These are phyloP conservation scores for Juglanconis oblonga DNA, from an alignment of 2,329 filamentous ascomycete species.

Conservation along the genomic window DNA sequence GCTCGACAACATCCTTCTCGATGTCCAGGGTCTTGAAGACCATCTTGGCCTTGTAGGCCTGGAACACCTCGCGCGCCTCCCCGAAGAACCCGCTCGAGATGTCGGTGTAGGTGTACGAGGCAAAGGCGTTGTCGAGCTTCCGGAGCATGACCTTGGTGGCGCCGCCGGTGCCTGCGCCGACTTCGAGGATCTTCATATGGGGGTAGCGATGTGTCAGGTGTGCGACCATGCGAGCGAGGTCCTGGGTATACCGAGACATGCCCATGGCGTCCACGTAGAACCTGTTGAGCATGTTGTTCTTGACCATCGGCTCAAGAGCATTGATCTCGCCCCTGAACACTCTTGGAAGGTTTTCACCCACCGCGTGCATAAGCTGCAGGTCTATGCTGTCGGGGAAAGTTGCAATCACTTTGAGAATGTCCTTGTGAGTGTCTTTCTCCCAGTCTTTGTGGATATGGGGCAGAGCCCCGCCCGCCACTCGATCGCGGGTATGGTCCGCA, in stretches of 20 bases:
- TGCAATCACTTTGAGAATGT: constrained; percentile 2
- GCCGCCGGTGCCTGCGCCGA: constrained; percentile 2
- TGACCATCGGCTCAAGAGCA: constrained; percentile 30
- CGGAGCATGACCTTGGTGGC: constrained; percentile 26
- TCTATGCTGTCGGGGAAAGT: constrained; percentile 6
- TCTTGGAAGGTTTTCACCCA: constrained; percentile 28
- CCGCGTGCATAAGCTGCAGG: constrained; percentile 23
- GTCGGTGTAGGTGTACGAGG: constrained; percentile 42
- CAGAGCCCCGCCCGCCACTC: neutral
- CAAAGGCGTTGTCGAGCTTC: constrained; percentile 25
- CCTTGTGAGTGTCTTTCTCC: neutral
- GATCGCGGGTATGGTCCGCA: neutral
- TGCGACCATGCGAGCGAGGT: constrained; percentile 16
- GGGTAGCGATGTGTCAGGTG: neutral
- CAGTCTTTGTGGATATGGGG: neutral
- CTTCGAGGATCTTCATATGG: neutral
- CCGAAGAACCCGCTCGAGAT: constrained; percentile 36
- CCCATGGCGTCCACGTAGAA: constrained; percentile 23
- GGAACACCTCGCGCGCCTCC: constrained; percentile 16
- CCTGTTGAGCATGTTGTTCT: constrained; percentile 27
- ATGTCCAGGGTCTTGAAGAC: constrained; percentile 24
- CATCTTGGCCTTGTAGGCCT: neutral
- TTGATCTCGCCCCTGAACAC: constrained; percentile 29
- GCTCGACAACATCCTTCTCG: constrained; percentile 23
- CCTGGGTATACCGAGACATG: constrained; percentile 11